Evolutionary conservation across 495 filamentous ascomycete genomes (phyloP).

Genomic region (Penicillium psychrofluorescens): DNA sequence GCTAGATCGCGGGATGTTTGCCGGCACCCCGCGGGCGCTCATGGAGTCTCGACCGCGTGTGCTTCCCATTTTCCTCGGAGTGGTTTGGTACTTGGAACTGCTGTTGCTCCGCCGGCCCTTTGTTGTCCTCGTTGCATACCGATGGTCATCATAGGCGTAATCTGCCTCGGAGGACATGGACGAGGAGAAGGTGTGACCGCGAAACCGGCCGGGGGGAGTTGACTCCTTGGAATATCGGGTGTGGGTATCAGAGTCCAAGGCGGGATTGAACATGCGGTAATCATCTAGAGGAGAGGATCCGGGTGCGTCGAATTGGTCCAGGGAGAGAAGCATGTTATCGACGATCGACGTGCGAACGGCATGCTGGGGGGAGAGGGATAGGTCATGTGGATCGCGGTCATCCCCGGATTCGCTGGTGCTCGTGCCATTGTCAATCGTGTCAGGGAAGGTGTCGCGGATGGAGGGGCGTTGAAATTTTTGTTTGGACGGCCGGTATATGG

Average conservation of each 20-base stretch:
- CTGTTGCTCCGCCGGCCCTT: slow-evolving; percentile 71
- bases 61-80: slow-evolving; percentile 60
- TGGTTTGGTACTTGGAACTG: slow-evolving; percentile 64
- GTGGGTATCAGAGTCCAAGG: slow-evolving; percentile 23
- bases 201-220: slow-evolving; percentile 31
- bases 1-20: slow-evolving; percentile 18
- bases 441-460: slow-evolving; percentile 44
- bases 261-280: slow-evolving; percentile 35
- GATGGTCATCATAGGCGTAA: slow-evolving; percentile 58
- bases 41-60: slow-evolving; percentile 39
- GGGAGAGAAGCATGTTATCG: slow-evolving; percentile 84
- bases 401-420: slow-evolving; percentile 37
- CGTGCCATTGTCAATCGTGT: slow-evolving; percentile 35
- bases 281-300: slow-evolving; percentile 34
- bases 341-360: slow-evolving; percentile 80
- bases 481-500: slow-evolving; percentile 23
- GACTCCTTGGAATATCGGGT: slow-evolving; percentile 20
- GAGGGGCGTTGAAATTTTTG: slow-evolving; percentile 27
- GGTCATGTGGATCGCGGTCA: slow-evolving; percentile 76
- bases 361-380: slow-evolving; percentile 68
- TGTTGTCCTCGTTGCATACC: slow-evolving; percentile 47
- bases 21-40: slow-evolving; percentile 15
- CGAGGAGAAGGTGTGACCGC: slow-evolving; percentile 59
- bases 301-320: slow-evolving; percentile 67
- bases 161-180: slow-evolving; percentile 71